Base-by-base conservation (phyloP, 306 rosid species). In the Canavalia gladiata region DNA sequence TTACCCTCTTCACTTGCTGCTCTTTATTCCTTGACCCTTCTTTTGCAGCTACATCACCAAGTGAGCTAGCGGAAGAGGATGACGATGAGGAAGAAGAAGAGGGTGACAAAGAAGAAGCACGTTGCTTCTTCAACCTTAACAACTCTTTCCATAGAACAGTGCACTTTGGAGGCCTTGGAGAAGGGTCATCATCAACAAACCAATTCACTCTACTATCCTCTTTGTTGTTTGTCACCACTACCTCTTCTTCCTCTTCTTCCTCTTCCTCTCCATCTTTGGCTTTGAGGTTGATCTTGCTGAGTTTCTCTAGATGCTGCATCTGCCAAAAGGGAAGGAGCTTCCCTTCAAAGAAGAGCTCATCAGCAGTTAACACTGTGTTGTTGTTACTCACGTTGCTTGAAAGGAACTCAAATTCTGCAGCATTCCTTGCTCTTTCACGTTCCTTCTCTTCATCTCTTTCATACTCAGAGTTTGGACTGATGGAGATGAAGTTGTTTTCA, bases 81-180 rank as follows among this genome's bases (percentile, higher is more conserved):
- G 96, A 93, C 0, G 99, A 96, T 0, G 98, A 95, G 25, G 99
- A 93, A 12, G 99, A 96, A 50, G 99, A 96, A 3, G 98, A 89
- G 0, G 99, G 94, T 55, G 92, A 89, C 31, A 89, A 77, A 13
- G 97, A 81, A 6, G 97, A 91, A 66, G 97, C 88, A 1, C 97
- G 93, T 75, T 96, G 98, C 90, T 96, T 96, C 97, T 87, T 96
- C 91, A 96, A 90, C 89, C 95, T 91, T 46, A 96, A 75, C 28
- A 96, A 89, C 86, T 96, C 99, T 84, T 96, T 96, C 99, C 99
- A 96, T 31, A 96, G 76, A 76, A 96, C 97, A 33, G 99, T 94
- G 84, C 99, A 96, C 85, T 92, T 96, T 2, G 99, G 98, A 55
- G 99, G 99, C 76, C 99, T 92, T 2, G 99, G 97, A 84, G 99